Conservation (phyloP, 768 basidiomycete genomes). For the Leccinum uliginosum region DNA sequence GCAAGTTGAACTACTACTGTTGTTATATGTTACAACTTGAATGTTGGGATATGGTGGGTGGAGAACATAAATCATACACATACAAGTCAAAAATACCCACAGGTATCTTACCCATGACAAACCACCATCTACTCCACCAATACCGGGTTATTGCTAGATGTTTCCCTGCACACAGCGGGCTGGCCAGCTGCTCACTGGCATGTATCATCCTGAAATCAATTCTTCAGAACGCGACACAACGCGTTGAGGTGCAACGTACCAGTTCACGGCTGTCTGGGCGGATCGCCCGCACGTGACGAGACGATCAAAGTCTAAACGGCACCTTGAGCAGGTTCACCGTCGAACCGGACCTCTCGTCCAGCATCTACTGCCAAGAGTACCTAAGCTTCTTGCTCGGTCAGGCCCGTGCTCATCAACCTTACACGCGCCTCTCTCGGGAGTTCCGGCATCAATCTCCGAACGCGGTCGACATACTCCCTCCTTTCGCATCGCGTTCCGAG, state of each 20-base stretch:
- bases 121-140: no score
- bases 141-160: no score
- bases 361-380: constrained; percentile 73
- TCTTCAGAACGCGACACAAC: background rate
- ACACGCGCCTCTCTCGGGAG: constrained; percentile 62
- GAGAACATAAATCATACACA: no score
- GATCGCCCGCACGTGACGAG: constrained; percentile 47
- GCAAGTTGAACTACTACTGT: no score
- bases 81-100: no score
- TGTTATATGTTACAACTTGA: no score
- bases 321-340: constrained; percentile 48
- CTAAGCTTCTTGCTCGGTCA: constrained; percentile 65
- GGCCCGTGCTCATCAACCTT: constrained; percentile 51
- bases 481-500: constrained; percentile 89
- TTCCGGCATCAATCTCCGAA: constrained; percentile 61
- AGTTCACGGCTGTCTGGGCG: constrained; percentile 76
- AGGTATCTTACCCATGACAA: no score
- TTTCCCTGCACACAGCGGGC: no score
- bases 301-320: constrained; percentile 76
- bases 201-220: constrained; percentile 71
- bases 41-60: no score
- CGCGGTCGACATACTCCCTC: constrained; percentile 62
- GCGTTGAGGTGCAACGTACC: constrained; percentile 44
- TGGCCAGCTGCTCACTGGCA: no score
- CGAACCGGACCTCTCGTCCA: constrained; percentile 56